phyloP scores from a whole-genome alignment of 768 basidiomycete genomes.

The Rhodotorula graminis region DNA sequence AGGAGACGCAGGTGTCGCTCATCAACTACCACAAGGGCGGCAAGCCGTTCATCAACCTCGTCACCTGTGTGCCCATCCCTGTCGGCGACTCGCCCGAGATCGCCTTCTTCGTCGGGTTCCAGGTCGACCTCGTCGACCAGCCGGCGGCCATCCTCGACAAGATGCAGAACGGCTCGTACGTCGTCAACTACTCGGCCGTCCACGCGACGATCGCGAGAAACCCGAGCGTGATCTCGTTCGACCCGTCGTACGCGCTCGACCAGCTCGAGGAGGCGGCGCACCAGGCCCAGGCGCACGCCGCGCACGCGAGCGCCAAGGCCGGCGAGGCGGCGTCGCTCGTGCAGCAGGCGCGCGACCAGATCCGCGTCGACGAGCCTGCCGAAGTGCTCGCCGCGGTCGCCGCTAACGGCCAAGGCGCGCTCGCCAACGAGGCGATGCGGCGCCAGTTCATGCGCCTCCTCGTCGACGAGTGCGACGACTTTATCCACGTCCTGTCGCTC shows the following conservation, averaged over 20 bases:
- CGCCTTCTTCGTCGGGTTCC: conserved; percentile 88
- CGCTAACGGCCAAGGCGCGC: conserved; percentile 37
- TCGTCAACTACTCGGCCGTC: conserved; percentile 56
- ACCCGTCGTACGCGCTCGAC: conserved; percentile 7
- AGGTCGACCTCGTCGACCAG: conserved; percentile 84
- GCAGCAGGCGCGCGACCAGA: conserved; percentile 13
- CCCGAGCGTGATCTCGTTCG: conserved; percentile 12
- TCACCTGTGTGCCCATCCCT: conserved; percentile 72
- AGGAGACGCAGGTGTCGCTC: conserved; percentile 81
- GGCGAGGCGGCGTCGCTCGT: conserved; percentile 1
- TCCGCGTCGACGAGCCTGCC: conserved; percentile 7
- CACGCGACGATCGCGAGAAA: conserved; percentile 19
- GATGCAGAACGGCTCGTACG: conserved; percentile 62
- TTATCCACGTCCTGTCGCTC: conserved; percentile 82
- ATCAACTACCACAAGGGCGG: conserved; percentile 86
- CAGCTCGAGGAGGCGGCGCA: conserved; percentile 18
- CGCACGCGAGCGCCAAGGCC: conserved; percentile 37
- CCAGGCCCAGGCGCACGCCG: conserved; percentile 6
- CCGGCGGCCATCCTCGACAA: conserved; percentile 76
- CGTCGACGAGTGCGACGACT: conserved; percentile 57
- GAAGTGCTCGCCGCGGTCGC: conserved; percentile 31
- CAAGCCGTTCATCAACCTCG: conserved; percentile 80
- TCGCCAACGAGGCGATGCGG: conserved; percentile 44
- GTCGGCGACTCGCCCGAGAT: conserved; percentile 69
- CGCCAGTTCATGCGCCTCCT: conserved; percentile 49